Percentiles rank a stretch among this genome's conserved stretches.
phyloP scores from a whole-genome alignment of 1,139 yeast species.

The Suhomyces ambrosiae region DNA sequence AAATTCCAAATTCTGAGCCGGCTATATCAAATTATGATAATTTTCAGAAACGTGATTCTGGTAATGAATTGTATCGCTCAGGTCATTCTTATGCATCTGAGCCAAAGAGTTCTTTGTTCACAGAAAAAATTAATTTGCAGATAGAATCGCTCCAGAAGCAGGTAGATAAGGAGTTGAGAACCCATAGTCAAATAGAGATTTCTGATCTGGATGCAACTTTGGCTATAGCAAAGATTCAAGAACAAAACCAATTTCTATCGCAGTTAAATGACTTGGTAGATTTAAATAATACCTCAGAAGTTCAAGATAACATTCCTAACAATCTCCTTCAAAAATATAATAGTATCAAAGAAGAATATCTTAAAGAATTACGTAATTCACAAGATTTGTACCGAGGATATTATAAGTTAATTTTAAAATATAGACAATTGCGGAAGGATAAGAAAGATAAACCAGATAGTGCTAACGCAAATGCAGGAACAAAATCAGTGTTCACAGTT shows the following conservation, averaged over 20 bases:
- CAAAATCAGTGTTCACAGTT: slow-evolving; percentile 14
- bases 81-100: no score
- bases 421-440: slow-evolving; percentile 37
- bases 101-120: slow-evolving; percentile 7
- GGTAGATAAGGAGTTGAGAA: slow-evolving; percentile 14
- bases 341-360: slow-evolving; percentile 34
- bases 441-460: not conserved
- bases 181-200: not conserved
- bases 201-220: not conserved
- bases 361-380: slow-evolving; percentile 33
- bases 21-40: no score
- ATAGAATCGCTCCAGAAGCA: slow-evolving; percentile 20
- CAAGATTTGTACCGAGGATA: slow-evolving; percentile 39
- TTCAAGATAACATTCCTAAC: slow-evolving; percentile 18
- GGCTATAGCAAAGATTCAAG: slow-evolving; percentile 18
- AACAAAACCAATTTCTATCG: slow-evolving; percentile 26
- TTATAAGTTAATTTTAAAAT: slow-evolving; percentile 43
- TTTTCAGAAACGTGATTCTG: no score
- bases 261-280: slow-evolving; percentile 27
- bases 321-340: slow-evolving; percentile 27
- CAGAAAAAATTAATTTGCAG: slow-evolving; percentile 13
- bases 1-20: no score
- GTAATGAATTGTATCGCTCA: no score
- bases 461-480: not conserved
- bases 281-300: slow-evolving; percentile 14